These are phyloP conservation scores for Acacia concinna DNA, from an alignment of 331 rosid species.

Conservation along the genomic window DNA sequence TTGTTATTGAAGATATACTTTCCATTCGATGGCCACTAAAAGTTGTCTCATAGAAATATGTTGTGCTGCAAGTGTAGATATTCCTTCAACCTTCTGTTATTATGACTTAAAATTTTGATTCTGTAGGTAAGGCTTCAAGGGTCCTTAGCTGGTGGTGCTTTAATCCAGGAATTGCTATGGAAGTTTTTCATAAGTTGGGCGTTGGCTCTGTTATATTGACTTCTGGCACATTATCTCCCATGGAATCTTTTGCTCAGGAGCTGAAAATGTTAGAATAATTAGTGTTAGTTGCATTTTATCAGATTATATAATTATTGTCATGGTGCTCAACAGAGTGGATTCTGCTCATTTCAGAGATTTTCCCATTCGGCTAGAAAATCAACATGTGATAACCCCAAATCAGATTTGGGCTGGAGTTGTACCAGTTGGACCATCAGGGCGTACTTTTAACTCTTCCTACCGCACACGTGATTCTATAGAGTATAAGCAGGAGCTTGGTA, in stretches of 20 bases:
- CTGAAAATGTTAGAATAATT: conserved; percentile 64
- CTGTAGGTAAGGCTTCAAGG: conserved; percentile 75
- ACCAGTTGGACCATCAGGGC: conserved; percentile 88
- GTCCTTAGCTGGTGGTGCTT: conserved; percentile 99
- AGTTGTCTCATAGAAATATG: conserved; percentile 8
- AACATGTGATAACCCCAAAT: conserved; percentile 82
- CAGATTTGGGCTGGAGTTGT: conserved; percentile 99
- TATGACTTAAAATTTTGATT: conserved; percentile 28
- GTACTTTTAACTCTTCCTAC: conserved; percentile 85
- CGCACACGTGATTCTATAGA: conserved; percentile 73
- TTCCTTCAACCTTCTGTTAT: conserved; percentile 24
- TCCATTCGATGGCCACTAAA: conserved; percentile 13
- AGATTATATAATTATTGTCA: conserved; percentile 28
- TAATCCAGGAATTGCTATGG: conserved; percentile 97
- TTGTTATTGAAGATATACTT: conserved; percentile 24
- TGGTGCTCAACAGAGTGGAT: conserved; percentile 31
- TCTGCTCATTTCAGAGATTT: conserved; percentile 65
- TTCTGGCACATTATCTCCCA: conserved; percentile 91
- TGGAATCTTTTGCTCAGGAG: conserved; percentile 92
- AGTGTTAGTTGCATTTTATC: conserved; percentile 27
- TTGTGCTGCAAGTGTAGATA: conserved; percentile 16
- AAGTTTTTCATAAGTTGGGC: conserved; percentile 57
- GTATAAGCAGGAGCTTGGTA: conserved; percentile 92
- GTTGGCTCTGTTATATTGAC: conserved; percentile 92
- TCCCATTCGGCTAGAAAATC: conserved; percentile 89